Percentiles rank a stretch among this genome's conserved stretches.
phyloP scores from a whole-genome alignment of 2,329 filamentous ascomycete genomes.

The Gaeumannomyces tritici region DNA sequence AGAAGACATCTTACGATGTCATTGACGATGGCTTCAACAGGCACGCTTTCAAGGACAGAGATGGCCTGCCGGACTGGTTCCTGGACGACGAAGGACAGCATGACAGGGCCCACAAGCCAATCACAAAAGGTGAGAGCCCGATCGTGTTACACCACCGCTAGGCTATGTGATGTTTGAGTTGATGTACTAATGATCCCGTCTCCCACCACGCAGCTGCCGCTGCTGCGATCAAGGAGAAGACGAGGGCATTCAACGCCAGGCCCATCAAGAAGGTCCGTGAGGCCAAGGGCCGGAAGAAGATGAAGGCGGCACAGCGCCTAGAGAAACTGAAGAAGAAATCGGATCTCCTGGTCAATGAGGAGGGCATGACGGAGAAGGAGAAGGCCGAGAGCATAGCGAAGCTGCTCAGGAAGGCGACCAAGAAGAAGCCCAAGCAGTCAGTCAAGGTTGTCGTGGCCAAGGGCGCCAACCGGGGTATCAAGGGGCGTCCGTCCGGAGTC shows the following conservation, averaged over 20 bases:
- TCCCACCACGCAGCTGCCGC: constrained; percentile 52
- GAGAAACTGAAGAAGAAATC: constrained; percentile 98
- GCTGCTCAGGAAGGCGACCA: constrained; percentile 70
- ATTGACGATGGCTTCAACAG: constrained; percentile 93
- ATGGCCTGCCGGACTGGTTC: constrained; percentile 96
- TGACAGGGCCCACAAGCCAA: constrained; percentile 78
- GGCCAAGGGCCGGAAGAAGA: constrained; percentile 93
- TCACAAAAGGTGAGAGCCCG: constrained; percentile 49
- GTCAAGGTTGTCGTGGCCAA: constrained; percentile 84
- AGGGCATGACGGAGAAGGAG: constrained; percentile 90
- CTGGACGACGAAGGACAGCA: constrained; percentile 83
- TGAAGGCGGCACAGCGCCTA: constrained; percentile 80
- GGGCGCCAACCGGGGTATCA: constrained; percentile 74
- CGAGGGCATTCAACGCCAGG: constrained; percentile 83
- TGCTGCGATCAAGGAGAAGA: constrained; percentile 86
- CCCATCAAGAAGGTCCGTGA: constrained; percentile 99
- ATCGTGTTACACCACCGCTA: background rate
- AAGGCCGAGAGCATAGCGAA: constrained; percentile 79
- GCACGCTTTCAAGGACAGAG: constrained; percentile 78
- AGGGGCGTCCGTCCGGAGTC: constrained; percentile 72
- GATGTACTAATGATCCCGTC: background rate
- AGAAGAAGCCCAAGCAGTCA: constrained; percentile 76
- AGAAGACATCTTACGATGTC: constrained; percentile 69
- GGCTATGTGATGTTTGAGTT: background rate
- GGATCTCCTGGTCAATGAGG: constrained; percentile 79